phyloP scores from a whole-genome alignment of 148 eudicot species.

The Chenopodium suecicum region DNA sequence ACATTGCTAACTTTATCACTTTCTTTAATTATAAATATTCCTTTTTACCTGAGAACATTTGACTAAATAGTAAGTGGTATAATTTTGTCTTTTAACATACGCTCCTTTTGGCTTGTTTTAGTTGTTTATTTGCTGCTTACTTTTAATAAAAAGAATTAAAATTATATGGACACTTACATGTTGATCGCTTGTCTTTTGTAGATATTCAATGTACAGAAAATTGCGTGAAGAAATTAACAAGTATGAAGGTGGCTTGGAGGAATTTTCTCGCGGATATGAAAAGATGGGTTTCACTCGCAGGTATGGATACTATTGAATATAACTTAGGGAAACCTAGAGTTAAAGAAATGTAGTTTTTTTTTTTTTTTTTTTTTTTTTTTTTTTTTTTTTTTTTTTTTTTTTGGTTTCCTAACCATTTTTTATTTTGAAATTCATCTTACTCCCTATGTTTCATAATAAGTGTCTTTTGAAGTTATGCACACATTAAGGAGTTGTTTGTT shows the following conservation, averaged over 20 bases:
- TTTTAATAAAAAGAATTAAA: too few species aligned
- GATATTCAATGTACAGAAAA: slow-evolving; percentile 65
- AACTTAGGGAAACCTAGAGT: background rate
- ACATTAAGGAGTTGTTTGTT: background rate
- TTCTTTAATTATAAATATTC: background rate
- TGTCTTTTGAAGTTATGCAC: background rate
- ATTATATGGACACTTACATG: background rate
- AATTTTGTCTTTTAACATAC: background rate
- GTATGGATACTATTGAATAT: slow-evolving; percentile 31
- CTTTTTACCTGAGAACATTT: background rate
- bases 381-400: background rate
- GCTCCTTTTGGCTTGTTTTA: background rate
- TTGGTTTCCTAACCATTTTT: background rate
- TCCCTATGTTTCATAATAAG: background rate
- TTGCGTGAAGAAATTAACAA: slow-evolving; percentile 83
- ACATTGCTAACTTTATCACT: background rate
- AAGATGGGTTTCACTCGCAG: slow-evolving; percentile 84
- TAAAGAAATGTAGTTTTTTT: background rate
- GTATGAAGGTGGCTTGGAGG: slow-evolving; percentile 86
- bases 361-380: background rate
- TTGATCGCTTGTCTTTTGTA: slow-evolving; percentile 22
- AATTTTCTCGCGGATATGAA: slow-evolving; percentile 92
- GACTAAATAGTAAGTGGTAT: background rate
- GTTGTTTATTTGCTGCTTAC: background rate
- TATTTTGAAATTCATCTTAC: background rate